phyloP scores from a whole-genome alignment of 2,329 filamentous ascomycete genomes.

The Fusarium denticulatum region DNA sequence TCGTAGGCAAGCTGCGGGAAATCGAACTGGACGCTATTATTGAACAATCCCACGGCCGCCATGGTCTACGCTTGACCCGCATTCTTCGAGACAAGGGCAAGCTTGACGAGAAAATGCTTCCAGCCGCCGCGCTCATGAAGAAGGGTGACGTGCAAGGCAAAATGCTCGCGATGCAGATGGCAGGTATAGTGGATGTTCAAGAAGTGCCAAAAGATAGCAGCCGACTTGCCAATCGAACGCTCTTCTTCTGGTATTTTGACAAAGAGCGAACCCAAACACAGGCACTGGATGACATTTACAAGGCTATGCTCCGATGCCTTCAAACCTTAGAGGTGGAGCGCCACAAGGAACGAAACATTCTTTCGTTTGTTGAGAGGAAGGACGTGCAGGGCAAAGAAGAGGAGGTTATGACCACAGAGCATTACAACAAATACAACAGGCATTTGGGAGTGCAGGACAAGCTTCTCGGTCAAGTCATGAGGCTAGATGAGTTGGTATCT shows the following conservation, averaged over 20 bases:
- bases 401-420: conserved; percentile 77
- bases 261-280: conserved; percentile 74
- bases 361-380: conserved; percentile 83
- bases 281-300: conserved; percentile 85
- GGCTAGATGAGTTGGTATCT: conserved; percentile 86
- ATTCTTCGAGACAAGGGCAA: conserved; percentile 89
- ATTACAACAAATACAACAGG: conserved; percentile 70
- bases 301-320: conserved; percentile 85
- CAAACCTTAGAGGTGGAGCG: conserved; percentile 84
- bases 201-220: conserved; percentile 91
- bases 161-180: conserved; percentile 85
- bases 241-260: conserved; percentile 95
- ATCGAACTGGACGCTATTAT: conserved; percentile 85
- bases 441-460: conserved; percentile 75
- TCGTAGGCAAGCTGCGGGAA: conserved; percentile 77
- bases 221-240: conserved; percentile 81
- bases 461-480: conserved; percentile 79
- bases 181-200: conserved; percentile 88
- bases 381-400: conserved; percentile 89
- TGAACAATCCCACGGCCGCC: conserved; percentile 77
- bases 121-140: conserved; percentile 82
- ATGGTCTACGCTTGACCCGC: conserved; percentile 83
- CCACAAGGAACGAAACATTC: conserved; percentile 73
- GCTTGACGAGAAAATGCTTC: conserved; percentile 91
- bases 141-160: conserved; percentile 86